Conservation (phyloP, 2,329 filamentous ascomycete species). For the Fusarium marasasianum region DNA sequence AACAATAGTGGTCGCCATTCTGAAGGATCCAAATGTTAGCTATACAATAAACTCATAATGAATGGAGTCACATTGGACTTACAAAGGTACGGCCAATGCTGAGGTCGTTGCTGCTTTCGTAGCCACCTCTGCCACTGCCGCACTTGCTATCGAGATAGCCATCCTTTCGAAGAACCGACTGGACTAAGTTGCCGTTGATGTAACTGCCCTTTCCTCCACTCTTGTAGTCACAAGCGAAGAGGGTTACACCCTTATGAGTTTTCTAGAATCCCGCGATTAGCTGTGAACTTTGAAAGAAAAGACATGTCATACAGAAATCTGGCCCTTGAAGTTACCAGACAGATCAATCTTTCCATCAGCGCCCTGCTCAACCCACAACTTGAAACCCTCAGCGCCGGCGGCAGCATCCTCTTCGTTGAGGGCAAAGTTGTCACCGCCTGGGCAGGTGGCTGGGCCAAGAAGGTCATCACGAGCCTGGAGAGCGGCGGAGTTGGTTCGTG, state of each 20-base stretch:
- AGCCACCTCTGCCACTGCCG: background rate
- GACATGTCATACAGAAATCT: background rate
- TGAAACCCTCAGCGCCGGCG: background rate
- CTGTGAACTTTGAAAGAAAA: accelerated
- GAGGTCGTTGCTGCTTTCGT: background rate
- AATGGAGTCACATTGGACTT: background rate
- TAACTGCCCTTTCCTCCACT: background rate
- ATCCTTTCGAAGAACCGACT: background rate
- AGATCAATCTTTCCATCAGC: background rate
- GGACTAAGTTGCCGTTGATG: background rate
- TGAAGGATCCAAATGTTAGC: background rate
- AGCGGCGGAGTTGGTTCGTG: background rate
- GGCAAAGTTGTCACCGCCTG: background rate
- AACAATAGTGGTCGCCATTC: background rate
- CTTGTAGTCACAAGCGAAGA: background rate
- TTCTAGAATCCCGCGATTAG: background rate
- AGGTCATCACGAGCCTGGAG: background rate
- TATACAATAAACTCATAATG: accelerated
- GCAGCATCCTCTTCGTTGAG: background rate
- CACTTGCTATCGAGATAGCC: background rate
- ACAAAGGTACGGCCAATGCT: background rate
- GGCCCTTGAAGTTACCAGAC: background rate
- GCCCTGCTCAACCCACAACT: background rate
- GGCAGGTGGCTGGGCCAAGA: background rate
- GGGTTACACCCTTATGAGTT: background rate